Percentiles rank a stretch among this genome's conserved stretches.
Conservation (phyloP, 2,329 filamentous ascomycete genomes). For the Cercospora janseana region DNA sequence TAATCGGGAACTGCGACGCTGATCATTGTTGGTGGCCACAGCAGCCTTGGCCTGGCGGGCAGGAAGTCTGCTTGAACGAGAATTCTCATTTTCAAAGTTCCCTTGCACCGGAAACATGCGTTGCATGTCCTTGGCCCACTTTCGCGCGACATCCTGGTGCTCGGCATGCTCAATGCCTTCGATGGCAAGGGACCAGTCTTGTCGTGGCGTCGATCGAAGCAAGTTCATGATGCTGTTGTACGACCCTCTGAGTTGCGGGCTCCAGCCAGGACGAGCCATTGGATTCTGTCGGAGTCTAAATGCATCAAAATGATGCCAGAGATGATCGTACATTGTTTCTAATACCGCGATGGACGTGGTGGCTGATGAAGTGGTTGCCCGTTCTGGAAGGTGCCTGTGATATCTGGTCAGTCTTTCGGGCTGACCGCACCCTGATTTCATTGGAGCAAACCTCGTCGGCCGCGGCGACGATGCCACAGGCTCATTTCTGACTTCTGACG, state of each 20-base stretch:
- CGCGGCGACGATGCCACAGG: slow-evolving; percentile 12
- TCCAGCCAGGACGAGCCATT: slow-evolving; percentile 22
- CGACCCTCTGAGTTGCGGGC: slow-evolving; percentile 20
- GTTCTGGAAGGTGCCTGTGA: slow-evolving; percentile 19
- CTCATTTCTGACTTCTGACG: slow-evolving; percentile 21
- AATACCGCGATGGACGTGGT: slow-evolving; percentile 11
- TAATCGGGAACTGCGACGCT: slow-evolving; percentile 26
- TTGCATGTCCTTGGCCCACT: slow-evolving; percentile 24
- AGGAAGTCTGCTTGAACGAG: slow-evolving; percentile 1
- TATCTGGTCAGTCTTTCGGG: slow-evolving; percentile 6
- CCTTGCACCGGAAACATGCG: slow-evolving; percentile 14
- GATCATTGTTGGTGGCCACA: slow-evolving; percentile 17
- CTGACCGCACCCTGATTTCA: background rate
- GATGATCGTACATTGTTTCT: slow-evolving; percentile 19
- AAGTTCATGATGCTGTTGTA: slow-evolving; percentile 21
- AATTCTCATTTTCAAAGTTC: background rate
- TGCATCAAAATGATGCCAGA: slow-evolving; percentile 21
- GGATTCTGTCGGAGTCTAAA: slow-evolving; percentile 21
- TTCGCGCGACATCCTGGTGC: slow-evolving; percentile 17
- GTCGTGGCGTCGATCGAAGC: slow-evolving; percentile 21
- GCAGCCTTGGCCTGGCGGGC: slow-evolving; percentile 24
- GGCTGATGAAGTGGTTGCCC: slow-evolving; percentile 13
- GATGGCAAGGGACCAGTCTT: slow-evolving; percentile 13
- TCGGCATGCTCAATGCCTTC: slow-evolving; percentile 14
- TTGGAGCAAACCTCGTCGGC: slow-evolving; percentile 21